phyloP scores from a whole-genome alignment of 441 rosid genomes.

The Sinapis alba region DNA sequence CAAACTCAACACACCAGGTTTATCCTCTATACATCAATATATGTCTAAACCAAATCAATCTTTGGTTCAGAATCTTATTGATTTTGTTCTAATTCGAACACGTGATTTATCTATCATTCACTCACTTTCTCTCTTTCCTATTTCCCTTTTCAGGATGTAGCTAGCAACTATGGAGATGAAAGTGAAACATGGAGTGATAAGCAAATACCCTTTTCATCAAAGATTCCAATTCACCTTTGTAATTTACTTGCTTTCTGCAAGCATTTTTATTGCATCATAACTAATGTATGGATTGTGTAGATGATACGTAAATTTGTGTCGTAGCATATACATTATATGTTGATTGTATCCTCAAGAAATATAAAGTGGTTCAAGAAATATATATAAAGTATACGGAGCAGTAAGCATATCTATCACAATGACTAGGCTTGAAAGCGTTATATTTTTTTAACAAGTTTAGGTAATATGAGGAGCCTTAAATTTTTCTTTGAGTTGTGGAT shows the following conservation, averaged over 20 bases:
- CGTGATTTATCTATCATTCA: background rate
- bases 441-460: background rate
- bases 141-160: conserved; percentile 68
- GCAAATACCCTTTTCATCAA: background rate
- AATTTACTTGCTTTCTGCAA: background rate
- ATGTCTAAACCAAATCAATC: conserved; percentile 17
- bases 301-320: conserved; percentile 7
- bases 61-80: conserved; percentile 18
- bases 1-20: conserved; percentile 92
- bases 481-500: background rate
- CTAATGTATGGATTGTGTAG: conserved; percentile 22
- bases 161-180: conserved; percentile 77
- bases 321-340: background rate
- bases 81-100: conserved; percentile 9
- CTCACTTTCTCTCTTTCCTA: conserved; percentile 10
- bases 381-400: background rate
- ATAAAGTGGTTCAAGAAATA: conserved; percentile 11
- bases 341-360: conserved; percentile 17
- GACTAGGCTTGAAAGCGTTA: background rate
- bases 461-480: background rate
- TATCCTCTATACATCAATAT: background rate
- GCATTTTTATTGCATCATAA: conserved; percentile 14
- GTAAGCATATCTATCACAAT: background rate
- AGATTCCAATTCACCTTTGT: background rate
- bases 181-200: conserved; percentile 64